A percentile compares a stretch with the other conserved stretches of the same genome.
phyloP scores from a whole-genome alignment of 345 rosid species.

The Hevea brasiliensis region DNA sequence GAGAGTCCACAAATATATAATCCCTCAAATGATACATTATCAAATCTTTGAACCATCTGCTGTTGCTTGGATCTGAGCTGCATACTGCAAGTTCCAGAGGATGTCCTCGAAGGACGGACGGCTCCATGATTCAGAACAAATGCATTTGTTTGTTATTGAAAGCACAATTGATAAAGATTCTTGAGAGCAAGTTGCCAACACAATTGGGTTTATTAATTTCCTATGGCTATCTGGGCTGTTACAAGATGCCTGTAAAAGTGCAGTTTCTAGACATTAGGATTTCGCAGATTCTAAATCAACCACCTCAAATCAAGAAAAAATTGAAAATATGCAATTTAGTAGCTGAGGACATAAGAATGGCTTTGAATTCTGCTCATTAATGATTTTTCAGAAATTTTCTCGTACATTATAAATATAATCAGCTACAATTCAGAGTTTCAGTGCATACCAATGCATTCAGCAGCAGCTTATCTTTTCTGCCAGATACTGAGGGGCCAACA shows the following conservation, averaged over 20 bases:
- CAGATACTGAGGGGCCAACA: slow-evolving; percentile 29
- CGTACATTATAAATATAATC: background rate
- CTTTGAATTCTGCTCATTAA: background rate
- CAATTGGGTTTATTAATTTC: slow-evolving; percentile 36
- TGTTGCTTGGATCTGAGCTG: slow-evolving; percentile 51
- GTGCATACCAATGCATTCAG: slow-evolving; percentile 37
- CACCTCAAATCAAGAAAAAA: background rate
- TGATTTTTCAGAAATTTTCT: background rate
- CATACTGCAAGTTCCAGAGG: slow-evolving; percentile 55
- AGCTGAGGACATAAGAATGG: background rate
- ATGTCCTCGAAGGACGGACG: slow-evolving; percentile 57
- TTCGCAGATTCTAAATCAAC: background rate
- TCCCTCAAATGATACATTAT: background rate
- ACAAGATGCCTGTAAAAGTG: slow-evolving; percentile 38
- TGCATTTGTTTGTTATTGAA: slow-evolving; percentile 46
- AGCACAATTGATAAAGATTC: slow-evolving; percentile 46
- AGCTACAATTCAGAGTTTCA: background rate
- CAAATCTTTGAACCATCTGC: slow-evolving; percentile 25
- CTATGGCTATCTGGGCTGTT: slow-evolving; percentile 32
- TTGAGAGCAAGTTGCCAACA: slow-evolving; percentile 39
- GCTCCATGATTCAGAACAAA: slow-evolving; percentile 39
- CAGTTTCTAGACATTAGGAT: background rate
- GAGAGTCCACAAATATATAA: background rate
- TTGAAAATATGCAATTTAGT: background rate
- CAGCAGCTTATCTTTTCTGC: slow-evolving; percentile 27